A percentile compares a stretch with the other conserved stretches of the same genome.
Conservation (phyloP, 352 stramenopile species). For the Globisporangium emineosum region DNA sequence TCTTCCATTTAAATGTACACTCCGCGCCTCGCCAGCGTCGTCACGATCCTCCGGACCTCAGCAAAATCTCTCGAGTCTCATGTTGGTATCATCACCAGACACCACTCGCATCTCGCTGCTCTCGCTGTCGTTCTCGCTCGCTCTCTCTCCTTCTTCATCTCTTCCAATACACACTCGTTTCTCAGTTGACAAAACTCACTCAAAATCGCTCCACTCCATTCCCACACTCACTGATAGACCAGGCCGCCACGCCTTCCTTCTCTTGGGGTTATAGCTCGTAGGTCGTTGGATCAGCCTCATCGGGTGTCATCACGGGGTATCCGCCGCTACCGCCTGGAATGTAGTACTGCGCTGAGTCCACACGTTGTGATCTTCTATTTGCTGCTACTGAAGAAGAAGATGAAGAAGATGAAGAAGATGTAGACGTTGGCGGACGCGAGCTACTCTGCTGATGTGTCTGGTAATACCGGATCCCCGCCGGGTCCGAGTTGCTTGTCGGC, state of each 20-base stretch:
- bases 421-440: too few relatives aligned
- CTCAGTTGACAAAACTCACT: background rate
- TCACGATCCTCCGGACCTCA: too few relatives aligned
- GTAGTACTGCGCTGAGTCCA: slow-evolving; percentile 13
- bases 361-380: background rate
- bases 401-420: background rate
- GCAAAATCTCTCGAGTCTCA: too few relatives aligned
- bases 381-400: background rate
- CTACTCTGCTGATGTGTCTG: slow-evolving; percentile 9
- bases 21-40: too few relatives aligned
- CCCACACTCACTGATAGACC: background rate
- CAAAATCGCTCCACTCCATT: background rate
- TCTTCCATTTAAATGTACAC: too few relatives aligned
- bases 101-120: background rate
- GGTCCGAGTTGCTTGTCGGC: slow-evolving; percentile 17
- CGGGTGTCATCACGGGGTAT: background rate
- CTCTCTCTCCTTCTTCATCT: background rate
- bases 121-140: background rate
- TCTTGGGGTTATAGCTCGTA: slow-evolving; percentile 16
- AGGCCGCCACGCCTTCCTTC: background rate
- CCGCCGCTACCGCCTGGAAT: background rate
- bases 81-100: too few relatives aligned
- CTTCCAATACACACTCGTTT: background rate
- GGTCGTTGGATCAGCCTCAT: slow-evolving; percentile 6
- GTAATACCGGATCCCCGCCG: slow-evolving; percentile 12